Conservation (phyloP, 345 rosid genomes). For the Salix exigua region DNA sequence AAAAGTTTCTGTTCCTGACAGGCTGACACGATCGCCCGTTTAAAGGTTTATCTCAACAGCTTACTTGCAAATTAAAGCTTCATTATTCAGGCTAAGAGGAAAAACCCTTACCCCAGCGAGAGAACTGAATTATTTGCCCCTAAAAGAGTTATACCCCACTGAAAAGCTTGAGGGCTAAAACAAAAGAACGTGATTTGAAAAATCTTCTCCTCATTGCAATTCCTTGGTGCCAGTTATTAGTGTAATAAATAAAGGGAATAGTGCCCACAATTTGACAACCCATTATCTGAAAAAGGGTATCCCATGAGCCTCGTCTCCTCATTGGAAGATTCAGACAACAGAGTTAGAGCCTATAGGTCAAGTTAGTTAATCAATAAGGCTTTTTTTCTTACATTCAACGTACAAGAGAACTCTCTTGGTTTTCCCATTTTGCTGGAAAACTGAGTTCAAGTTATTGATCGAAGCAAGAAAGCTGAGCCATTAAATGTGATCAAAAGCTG, state of each 20-base stretch:
- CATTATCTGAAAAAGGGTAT: slow-evolving; percentile 22
- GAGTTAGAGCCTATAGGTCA: background rate
- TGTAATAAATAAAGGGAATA: slow-evolving; percentile 17
- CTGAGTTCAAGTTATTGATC: background rate
- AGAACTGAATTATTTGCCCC: slow-evolving; percentile 9
- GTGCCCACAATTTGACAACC: slow-evolving; percentile 33
- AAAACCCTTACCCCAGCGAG: background rate
- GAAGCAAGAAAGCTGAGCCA: background rate
- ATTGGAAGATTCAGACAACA: background rate
- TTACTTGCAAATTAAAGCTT: background rate
- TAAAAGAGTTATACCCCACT: slow-evolving; percentile 18
- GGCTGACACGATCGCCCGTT: background rate
- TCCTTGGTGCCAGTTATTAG: slow-evolving; percentile 17
- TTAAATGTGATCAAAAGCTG: slow-evolving; percentile 1
- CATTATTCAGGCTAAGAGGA: background rate
- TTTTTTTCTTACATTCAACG: background rate
- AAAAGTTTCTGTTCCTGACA: background rate
- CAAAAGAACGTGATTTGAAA: slow-evolving; percentile 22
- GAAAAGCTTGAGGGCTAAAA: slow-evolving; percentile 1
- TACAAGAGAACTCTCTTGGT: background rate
- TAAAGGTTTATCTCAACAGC: background rate
- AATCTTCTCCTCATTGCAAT: slow-evolving; percentile 15
- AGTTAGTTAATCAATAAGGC: background rate
- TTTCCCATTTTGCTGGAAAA: background rate
- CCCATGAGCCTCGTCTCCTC: slow-evolving; percentile 13